Evolutionary conservation across 352 stramenopile genomes (phyloP).

Genomic region (Pythium brachiatum): DNA sequence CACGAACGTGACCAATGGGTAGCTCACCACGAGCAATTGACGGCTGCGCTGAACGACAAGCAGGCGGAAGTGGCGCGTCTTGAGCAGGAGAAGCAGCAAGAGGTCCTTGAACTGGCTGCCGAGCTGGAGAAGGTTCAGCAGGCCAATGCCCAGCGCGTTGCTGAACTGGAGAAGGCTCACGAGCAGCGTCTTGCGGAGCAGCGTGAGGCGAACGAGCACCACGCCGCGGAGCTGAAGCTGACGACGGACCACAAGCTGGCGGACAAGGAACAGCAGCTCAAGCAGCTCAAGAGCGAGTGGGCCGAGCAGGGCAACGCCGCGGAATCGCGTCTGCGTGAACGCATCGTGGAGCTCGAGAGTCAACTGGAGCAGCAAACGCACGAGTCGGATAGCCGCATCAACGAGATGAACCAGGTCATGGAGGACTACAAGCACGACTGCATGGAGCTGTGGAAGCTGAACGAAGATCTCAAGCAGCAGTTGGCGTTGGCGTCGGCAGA

Average conservation of each 20-base stretch:
- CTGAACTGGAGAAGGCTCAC: conserved; percentile 14
- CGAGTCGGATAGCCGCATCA: conserved; percentile 26
- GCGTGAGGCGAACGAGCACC: conserved; percentile 14
- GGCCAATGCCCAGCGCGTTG: conserved; percentile 18
- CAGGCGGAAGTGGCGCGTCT: conserved; percentile 33
- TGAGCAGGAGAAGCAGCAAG: conserved; percentile 31
- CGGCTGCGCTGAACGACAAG: conserved; percentile 5
- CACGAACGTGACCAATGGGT: conserved; percentile 8
- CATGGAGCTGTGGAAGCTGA: conserved; percentile 71
- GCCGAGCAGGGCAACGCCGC: conserved; percentile 20
- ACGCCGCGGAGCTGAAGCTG: conserved; percentile 8
- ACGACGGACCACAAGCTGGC: conserved; percentile 17
- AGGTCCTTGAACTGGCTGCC: conserved; percentile 27
- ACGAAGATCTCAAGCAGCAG: conserved; percentile 80
- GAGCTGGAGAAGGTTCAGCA: conserved; percentile 22
- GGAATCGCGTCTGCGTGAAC: conserved; percentile 26
- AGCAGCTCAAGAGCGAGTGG: conserved; percentile 25
- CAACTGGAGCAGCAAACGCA: conserved; percentile 35
- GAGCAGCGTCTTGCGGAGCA: conserved; percentile 22
- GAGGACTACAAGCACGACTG: conserved; percentile 83
- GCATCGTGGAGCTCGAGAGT: conserved; percentile 37
- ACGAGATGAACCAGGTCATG: conserved; percentile 45
- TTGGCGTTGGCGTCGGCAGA: conserved; percentile 52
- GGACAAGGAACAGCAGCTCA: conserved; percentile 31
- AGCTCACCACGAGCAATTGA: conserved; percentile 20